Conservation (phyloP, 139 green algal species). For the Ulvella scutata region DNA sequence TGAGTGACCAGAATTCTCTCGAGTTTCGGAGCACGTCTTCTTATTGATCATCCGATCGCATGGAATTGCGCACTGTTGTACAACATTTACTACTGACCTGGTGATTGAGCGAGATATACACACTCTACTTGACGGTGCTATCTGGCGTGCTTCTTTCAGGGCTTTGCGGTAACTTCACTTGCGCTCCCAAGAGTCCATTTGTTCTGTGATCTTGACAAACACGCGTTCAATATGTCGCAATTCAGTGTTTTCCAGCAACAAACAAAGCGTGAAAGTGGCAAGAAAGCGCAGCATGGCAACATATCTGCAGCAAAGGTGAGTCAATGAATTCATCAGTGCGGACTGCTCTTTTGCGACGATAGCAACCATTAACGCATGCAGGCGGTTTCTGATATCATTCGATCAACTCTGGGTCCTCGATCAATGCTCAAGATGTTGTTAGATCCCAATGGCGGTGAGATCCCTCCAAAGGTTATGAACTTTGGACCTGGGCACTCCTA, state of each 20-base stretch:
- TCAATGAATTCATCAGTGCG: not conserved
- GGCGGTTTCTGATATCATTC: slow-evolving; percentile 93
- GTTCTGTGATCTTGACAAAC: too few relatives aligned
- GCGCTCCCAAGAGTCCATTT: too few relatives aligned
- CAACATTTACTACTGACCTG: too few relatives aligned
- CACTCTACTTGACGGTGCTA: too few relatives aligned
- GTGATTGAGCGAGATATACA: too few relatives aligned
- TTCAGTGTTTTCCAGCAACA: slow-evolving; percentile 4
- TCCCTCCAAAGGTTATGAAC: not conserved
- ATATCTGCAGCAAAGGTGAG: slow-evolving; percentile 87
- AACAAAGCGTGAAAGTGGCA: slow-evolving; percentile 86
- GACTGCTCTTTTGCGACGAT: not conserved
- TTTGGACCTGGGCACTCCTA: not conserved
- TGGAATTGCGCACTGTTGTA: too few relatives aligned
- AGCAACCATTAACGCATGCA: slow-evolving; percentile 12
- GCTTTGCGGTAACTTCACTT: too few relatives aligned
- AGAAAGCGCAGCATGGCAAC: slow-evolving; percentile 89
- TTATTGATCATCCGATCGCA: too few relatives aligned
- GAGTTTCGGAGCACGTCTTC: too few relatives aligned
- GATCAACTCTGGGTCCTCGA: slow-evolving; percentile 88
- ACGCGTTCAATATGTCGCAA: not conserved
- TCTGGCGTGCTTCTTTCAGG: too few relatives aligned
- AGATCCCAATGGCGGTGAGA: slow-evolving; percentile 77
- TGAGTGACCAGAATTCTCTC: too few relatives aligned
- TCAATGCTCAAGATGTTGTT: slow-evolving; percentile 99